Evolutionary conservation across 2,329 filamentous ascomycete genomes (phyloP), one percentile per base, ranked within the genome.

Genomic region (Cytospora chrysosperma): DNA sequence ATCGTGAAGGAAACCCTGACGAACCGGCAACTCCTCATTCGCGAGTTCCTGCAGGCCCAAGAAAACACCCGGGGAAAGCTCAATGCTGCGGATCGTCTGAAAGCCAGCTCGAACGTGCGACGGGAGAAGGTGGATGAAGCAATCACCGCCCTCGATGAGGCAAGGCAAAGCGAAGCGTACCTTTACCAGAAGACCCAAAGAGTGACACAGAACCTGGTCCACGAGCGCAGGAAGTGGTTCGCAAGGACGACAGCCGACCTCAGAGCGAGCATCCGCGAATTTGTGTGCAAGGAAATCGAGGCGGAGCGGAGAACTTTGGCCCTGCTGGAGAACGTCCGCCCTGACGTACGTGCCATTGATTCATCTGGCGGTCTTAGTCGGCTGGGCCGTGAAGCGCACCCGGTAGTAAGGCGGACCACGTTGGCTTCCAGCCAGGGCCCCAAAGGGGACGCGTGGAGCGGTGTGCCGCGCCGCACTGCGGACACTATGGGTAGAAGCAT

Each of bases 1-100:
- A 96, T 98, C 70, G 95, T 98, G 69, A 99, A 99, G 77, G 95
- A 99, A 75, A 97, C 93, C 13, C 84, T 99, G 67, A 99, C 95
- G 4, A 99, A 99, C 78, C 91, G 95, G 15, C 95, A 99, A 77
- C 97, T 99, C 67, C 85, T 99, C 24, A 89, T 97, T 51, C 92
- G 95, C 64, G 95, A 99, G 72, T 88, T 98, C 65, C 79, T 96
- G 28, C 92, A 97, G 76, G 93, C 95, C 0, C 93, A 98, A 74
- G 91, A 96, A 74, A 82, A 82, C 26, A 93, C 93, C 1, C 88
- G 91, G 67, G 91, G 87, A 76, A 95, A 93, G 75, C 85, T 95
- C 47, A 87, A 88, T 67, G 92, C 93, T 1, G 93, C 93, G 1
- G 93, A 98, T 75, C 87, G 95, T 52, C 83, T 99, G 65, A 97